Percentiles rank a stretch among this genome's conserved stretches.
These are phyloP conservation scores for Stenogyne calaminthoides DNA, from an alignment of 305 asterid genomes.

Conservation along the genomic window DNA sequence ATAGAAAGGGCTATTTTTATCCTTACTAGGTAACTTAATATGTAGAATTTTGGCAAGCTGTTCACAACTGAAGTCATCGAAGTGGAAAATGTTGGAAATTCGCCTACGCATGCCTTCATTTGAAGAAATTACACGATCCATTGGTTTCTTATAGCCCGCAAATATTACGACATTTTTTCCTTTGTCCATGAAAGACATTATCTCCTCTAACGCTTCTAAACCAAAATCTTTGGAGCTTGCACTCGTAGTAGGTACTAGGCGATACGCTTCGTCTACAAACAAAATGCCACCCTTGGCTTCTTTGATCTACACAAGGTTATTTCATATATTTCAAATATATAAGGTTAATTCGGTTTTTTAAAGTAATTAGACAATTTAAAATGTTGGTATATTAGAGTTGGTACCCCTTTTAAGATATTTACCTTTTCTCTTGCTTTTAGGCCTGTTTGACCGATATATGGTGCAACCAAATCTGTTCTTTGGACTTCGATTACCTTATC, in stretches of 20 bases:
- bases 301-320: constrained; percentile 49
- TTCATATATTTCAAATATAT: too few relatives aligned
- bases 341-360: too few relatives aligned
- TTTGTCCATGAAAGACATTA: background rate
- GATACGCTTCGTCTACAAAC: background rate
- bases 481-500: constrained; percentile 82
- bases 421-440: constrained; percentile 94
- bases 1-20: background rate
- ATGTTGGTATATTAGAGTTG: too few relatives aligned
- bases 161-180: constrained; percentile 28
- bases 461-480: constrained; percentile 86
- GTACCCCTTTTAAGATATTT: background rate
- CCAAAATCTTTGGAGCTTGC: constrained; percentile 15
- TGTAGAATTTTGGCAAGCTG: background rate
- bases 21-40: background rate
- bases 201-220: background rate
- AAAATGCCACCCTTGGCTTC: constrained; percentile 48
- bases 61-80: background rate
- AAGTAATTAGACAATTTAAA: too few relatives aligned
- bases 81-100: background rate
- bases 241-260: constrained; percentile 32
- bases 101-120: background rate
- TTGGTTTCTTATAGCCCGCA: background rate
- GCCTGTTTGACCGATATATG: constrained; percentile 89
- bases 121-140: background rate